Evolutionary conservation across 2,329 filamentous ascomycete species (phyloP), one percentile per base, ranked within the genome.

Genomic region (Sarocladium kiliense): DNA sequence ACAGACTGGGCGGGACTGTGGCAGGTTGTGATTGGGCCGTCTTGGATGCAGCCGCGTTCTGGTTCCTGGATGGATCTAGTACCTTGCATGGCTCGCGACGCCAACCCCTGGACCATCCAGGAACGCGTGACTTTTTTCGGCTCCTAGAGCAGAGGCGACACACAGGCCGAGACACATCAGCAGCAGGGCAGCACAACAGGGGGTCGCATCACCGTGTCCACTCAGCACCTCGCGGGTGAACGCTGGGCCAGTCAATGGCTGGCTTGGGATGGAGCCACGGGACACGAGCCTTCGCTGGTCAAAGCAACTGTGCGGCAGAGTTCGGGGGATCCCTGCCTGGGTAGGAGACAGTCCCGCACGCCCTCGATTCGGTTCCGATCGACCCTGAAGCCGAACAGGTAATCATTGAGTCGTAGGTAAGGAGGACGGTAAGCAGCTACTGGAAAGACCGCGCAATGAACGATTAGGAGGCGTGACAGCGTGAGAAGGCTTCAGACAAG

Each of bases 31-130:
- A 49, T 49, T 49, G 44, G 23, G n/a, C 10, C 30, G 23, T 4
- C 11, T 18, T 36, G 30, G 27, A 5, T 36, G 47, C n/a, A 34
- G 47, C 47, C 47, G 47, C 30, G 47, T 51, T 44, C 47, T 51
- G 47, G 47, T 36, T 51, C 47, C 47, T 51, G 47, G 27, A 36
- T 27, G 47, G 47, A 51, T 51, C 47, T 51, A 27, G 47, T 51
- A 51, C 47, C 47, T 51, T 51, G 47, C 44, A 49, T 49, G 44
- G 44, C 23, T 49, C 19, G 44, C 47, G 27, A 36, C 47, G n/a
- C 30, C 47, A 34, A 36, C 47, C 47, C 47, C 47, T 51, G 47
- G 18, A 36, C 27, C 30, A 23, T n/a, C 47, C 47, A 51, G 47
- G 47, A 34, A 51, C 47, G 47, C 47, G 47, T 51, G 47, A 51